These are phyloP conservation scores for Prunus padus DNA, from an alignment of 306 rosid genomes.

Conservation along the genomic window DNA sequence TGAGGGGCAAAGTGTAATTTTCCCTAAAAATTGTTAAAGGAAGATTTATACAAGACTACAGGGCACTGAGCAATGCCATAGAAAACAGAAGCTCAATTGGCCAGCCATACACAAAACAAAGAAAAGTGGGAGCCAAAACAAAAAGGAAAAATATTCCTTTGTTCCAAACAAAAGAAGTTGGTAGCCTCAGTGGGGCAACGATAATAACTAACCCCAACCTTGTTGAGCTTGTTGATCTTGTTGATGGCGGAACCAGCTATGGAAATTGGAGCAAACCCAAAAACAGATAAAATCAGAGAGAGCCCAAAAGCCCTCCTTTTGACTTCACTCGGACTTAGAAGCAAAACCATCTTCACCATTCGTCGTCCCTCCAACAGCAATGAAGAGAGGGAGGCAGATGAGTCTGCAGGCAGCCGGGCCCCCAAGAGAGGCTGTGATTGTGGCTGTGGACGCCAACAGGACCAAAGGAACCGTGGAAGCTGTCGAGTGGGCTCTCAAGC, in stretches of 20 bases:
- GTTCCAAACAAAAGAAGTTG: not conserved
- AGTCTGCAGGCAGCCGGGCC: not conserved
- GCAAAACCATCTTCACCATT: not conserved
- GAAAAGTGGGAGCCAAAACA: not conserved
- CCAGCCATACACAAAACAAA: not conserved
- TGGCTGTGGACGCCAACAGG: slow-evolving; percentile 19
- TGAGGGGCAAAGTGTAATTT: too few species aligned
- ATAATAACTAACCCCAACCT: not conserved
- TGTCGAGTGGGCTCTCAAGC: slow-evolving; percentile 26
- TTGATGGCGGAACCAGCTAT: not conserved
- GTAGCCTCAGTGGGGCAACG: not conserved
- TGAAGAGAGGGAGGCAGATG: not conserved
- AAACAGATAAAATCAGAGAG: not conserved
- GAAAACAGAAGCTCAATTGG: not conserved
- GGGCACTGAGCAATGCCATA: not conserved
- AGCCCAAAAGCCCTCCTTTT: not conserved
- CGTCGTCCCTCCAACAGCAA: not conserved
- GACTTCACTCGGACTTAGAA: not conserved
- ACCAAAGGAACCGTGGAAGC: slow-evolving; percentile 15
- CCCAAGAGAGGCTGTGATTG: slow-evolving; percentile 20
- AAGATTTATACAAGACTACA: too few species aligned
- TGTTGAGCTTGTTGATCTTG: not conserved
- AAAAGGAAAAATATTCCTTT: not conserved
- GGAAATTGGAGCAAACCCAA: not conserved
- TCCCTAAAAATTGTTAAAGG: too few species aligned